Base-by-base conservation (phyloP, 345 rosid species). In the Salix purpurea region DNA sequence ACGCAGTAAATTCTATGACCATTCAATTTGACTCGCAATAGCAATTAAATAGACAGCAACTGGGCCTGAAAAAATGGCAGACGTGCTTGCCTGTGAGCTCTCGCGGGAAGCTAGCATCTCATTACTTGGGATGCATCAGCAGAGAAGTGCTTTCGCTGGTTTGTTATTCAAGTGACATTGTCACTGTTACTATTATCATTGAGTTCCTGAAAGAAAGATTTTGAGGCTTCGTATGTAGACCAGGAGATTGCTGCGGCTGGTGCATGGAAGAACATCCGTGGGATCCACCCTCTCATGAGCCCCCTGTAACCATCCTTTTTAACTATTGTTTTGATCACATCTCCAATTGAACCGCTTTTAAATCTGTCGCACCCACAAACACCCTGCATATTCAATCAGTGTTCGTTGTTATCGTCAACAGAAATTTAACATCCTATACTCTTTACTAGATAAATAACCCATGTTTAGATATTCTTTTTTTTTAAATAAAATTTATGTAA, bases 181-280 rank as follows among this genome's bases (percentile, higher is more conserved):
- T 86, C 83, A 36, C 83, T 75, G 78, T 76, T 82, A 42, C 62
- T 73, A 75, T 76, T 78, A 32, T 64, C 85, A 58, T 90, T 91
- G 75, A 86, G 78, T 69, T 89, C 85, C 67, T 90, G 86, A 69
- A 96, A 96, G 77, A 94, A 94, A 13, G 87, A 46, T 82, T 96
- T 96, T 3, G 84, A 83, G 12, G 92, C 86, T 87, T 96, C 98
- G 66, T 96, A 96, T 5, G 92, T 89, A 16, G 98, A 91, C 99
- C 99, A 96, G 79, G 97, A 92, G 76, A 94, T 96, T 4, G 99
- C 97, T 40, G 99, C 97, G 74, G 99, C 99, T n/a, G 98, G 99
- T 54, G 98, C 97, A 77, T 96, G 99, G 89, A 96, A 96, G 39
- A 96, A 91, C 96, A 92, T 96, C 89, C 99, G 87, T 1, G 98